Conservation (phyloP, 177 flowering plant genomes). For the Vitis hybrid region DNA sequence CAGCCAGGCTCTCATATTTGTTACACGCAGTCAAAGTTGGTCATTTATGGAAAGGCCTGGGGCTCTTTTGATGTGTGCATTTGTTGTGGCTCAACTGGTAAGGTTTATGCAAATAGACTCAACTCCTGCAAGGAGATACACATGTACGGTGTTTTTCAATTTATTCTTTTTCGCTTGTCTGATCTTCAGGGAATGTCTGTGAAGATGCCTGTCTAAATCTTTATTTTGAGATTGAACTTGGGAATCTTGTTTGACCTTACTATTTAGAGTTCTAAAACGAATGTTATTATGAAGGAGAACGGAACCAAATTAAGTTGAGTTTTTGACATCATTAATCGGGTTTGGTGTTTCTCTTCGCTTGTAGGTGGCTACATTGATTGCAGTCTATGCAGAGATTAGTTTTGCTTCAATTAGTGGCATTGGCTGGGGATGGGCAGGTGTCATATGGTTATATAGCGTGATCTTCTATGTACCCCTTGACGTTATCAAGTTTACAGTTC, state of each 20-base stretch:
- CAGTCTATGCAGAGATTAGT: constrained; percentile 73
- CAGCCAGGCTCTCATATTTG: constrained; percentile 70
- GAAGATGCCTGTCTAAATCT: background rate
- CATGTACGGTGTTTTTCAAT: background rate
- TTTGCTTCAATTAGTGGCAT: constrained; percentile 76
- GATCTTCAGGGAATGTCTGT: background rate
- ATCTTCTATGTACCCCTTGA: constrained; percentile 77
- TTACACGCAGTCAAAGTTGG: constrained; percentile 37
- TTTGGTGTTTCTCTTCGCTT: constrained; percentile 4
- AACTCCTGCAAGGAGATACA: background rate
- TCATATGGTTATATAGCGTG: constrained; percentile 77
- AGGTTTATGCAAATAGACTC: constrained; percentile 7
- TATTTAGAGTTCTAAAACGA: background rate
- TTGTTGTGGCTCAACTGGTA: constrained; percentile 86
- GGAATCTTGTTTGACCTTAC: background rate
- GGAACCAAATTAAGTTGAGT: background rate
- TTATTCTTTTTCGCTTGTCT: background rate
- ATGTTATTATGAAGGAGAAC: background rate
- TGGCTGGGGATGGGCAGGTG: constrained; percentile 94
- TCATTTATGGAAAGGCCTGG: constrained; percentile 83
- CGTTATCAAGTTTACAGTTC: constrained; percentile 68
- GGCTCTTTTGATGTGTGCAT: constrained; percentile 69
- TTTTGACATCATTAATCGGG: background rate
- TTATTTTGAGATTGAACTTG: background rate
- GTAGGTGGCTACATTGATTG: constrained; percentile 78